Evolutionary conservation across 2,329 filamentous ascomycete species (phyloP).

Genomic region (Mollisiaceae sp.): DNA sequence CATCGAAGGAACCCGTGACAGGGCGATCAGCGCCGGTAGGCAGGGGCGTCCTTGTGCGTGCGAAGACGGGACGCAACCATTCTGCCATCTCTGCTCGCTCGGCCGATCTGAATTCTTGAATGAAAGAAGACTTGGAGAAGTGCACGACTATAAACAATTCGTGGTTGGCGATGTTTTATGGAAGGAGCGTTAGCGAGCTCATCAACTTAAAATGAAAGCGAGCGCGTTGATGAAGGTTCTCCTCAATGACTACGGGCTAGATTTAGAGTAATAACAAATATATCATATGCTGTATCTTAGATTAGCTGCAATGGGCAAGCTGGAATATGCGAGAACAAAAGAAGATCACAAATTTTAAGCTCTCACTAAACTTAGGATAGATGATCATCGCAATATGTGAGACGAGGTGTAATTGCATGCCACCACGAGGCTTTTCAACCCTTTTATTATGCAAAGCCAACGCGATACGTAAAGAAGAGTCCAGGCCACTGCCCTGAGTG

Average conservation of each 20-base stretch:
- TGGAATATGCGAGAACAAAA: neutral
- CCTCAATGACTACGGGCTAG: neutral
- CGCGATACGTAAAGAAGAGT: neutral
- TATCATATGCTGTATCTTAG: neutral
- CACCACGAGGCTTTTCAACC: neutral
- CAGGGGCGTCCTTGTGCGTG: slow-evolving; percentile 30
- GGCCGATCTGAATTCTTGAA: neutral
- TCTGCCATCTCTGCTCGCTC: slow-evolving; percentile 32
- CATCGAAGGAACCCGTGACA: slow-evolving; percentile 24
- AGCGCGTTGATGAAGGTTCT: neutral
- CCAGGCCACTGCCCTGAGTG: neutral
- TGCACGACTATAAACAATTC: neutral
- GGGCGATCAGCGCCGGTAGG: slow-evolving; percentile 20
- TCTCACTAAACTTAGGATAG: neutral
- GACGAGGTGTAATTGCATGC: neutral
- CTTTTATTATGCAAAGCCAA: slow-evolving; percentile 1
- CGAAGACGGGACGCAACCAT: slow-evolving; percentile 40
- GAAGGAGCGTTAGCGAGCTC: neutral
- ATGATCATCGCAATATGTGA: neutral
- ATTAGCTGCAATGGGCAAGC: neutral
- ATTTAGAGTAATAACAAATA: neutral
- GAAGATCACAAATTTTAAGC: neutral
- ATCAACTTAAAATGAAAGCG: neutral
- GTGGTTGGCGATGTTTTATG: neutral
- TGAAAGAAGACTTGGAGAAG: neutral